These are phyloP conservation scores for Coriolopsis trogii DNA, from an alignment of 1,284 basidiomycete species.

Conservation along the genomic window DNA sequence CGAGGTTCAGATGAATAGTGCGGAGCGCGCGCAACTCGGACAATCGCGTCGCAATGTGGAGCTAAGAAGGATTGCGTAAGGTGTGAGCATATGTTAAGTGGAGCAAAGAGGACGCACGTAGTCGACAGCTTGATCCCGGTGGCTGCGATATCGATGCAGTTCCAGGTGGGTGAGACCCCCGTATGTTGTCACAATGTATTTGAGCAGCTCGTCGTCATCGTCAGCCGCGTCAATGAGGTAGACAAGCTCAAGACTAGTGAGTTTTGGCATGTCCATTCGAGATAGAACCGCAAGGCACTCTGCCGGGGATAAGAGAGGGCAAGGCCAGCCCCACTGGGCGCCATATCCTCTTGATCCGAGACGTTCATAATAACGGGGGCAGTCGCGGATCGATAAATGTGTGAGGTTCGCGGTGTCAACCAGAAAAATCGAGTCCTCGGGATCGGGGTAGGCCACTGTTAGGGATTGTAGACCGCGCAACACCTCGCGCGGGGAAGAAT, in stretches of 20 bases:
- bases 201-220: background rate
- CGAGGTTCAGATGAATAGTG: slow-evolving; percentile 1
- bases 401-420: background rate
- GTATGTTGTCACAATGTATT: background rate
- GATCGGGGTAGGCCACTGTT: background rate
- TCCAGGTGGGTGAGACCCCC: background rate
- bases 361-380: background rate
- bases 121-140: background rate
- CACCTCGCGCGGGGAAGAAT: background rate
- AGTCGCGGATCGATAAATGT: slow-evolving; percentile 1
- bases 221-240: background rate
- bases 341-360: background rate
- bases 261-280: background rate
- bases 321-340: background rate
- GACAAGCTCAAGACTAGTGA: background rate
- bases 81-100: background rate
- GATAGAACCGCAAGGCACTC: background rate
- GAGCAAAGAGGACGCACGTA: background rate
- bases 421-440: slow-evolving; percentile 2
- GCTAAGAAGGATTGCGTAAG: background rate
- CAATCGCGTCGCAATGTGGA: background rate
- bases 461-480: background rate
- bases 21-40: background rate
- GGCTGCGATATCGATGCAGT: background rate
- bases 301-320: background rate